Evolutionary conservation across 352 stramenopile species (phyloP), one percentile per base, ranked within the genome.

Genomic region (Pythium scleroteichum): DNA sequence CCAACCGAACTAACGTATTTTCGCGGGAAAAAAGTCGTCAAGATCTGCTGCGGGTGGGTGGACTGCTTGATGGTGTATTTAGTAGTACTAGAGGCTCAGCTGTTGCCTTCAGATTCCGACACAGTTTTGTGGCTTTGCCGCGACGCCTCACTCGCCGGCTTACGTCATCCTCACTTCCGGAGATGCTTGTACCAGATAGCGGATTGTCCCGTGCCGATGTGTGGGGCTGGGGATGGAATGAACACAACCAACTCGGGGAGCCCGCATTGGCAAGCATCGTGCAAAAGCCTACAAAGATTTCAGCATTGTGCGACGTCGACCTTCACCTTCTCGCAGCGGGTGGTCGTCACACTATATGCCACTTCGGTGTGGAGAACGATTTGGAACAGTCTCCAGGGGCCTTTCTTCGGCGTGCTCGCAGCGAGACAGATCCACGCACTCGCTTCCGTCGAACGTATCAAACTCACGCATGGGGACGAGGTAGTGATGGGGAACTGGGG

Each of bases 191-290:
- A 0, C 38, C 32, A 0, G 55, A 60, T 17, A 13, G 23, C 32
- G 53, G 24, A 10, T n/a, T 61, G 9, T 53, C 58, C 2, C 64
- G 27, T 22, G 59, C 68, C 16, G 71, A 72, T 26, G 58, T 81
- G 0, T 81, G 66, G 57, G 66, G 56, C n/a, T 81, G 67, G 61
- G 73, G 69, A 32, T 81, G 73, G 73, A 81, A 81, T 38, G 65
- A 75, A 32, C 64, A 76, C 46, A 64, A 64, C 35, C 73, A 81
- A 49, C 62, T 78, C 2, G 73, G 73, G 19, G 59, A 68, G 8
- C 3, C 24, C 12, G 58, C 55, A 16, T 23, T 49, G 1, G 1
- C 57, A 7, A 60, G 27, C 35, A 64, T 19, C 4, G 60, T 69
- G 17, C 39, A 73, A 13, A 62, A 69, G 32, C 65, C 60, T 9